Conservation (phyloP, 352 stramenopile genomes). For the Phytophthora idaei region DNA sequence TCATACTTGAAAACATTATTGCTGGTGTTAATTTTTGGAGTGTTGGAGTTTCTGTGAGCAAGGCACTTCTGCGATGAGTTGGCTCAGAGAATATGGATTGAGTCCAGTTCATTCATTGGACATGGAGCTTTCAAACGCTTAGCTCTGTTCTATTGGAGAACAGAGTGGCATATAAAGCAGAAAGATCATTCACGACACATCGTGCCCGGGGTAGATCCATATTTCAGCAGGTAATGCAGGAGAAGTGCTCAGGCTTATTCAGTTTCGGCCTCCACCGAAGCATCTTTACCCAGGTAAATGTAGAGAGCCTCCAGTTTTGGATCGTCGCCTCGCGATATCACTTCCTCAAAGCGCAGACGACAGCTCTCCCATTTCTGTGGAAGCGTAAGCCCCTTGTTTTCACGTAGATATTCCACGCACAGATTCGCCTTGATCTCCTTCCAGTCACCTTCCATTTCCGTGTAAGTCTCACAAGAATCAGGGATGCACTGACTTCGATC, state of each 20-base stretch:
- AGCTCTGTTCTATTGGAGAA: too few relatives aligned
- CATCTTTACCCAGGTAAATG: not conserved
- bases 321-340: not conserved
- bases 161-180: too few relatives aligned
- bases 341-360: conserved; percentile 12
- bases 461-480: not conserved
- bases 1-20: too few relatives aligned
- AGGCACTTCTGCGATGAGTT: too few relatives aligned
- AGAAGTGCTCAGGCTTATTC: not conserved
- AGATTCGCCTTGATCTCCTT: conserved; percentile 10
- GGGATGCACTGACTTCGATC: not conserved
- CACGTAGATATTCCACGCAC: conserved; percentile 18
- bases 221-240: too few relatives aligned
- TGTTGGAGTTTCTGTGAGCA: too few relatives aligned
- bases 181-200: too few relatives aligned
- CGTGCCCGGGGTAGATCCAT: too few relatives aligned
- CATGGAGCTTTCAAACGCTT: too few relatives aligned
- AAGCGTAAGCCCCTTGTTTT: conserved; percentile 9
- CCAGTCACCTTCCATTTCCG: not conserved
- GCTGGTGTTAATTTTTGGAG: too few relatives aligned
- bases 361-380: conserved; percentile 26
- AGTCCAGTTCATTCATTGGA: too few relatives aligned
- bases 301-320: not conserved
- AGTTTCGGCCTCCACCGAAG: not conserved
- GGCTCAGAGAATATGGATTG: too few relatives aligned